Evolutionary conservation across 495 filamentous ascomycete genomes (phyloP).

Genomic region (Aspergillus leporis): DNA sequence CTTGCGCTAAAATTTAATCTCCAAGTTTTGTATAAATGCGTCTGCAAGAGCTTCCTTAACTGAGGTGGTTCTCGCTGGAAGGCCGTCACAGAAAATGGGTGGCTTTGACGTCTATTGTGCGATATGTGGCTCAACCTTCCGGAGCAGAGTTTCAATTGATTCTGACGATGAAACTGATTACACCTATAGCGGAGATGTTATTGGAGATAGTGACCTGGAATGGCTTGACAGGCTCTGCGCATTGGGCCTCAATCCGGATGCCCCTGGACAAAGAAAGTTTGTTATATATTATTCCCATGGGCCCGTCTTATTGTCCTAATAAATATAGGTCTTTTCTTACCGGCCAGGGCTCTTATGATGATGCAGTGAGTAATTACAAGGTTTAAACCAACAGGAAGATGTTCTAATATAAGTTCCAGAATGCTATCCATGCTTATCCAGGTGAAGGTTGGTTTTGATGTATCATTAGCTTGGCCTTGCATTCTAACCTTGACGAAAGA

Average conservation of each 20-base stretch:
- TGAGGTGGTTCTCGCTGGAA: too few species aligned
- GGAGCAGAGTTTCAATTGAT: not conserved
- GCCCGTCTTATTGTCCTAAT: not conserved
- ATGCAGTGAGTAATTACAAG: not conserved
- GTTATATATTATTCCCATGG: not conserved
- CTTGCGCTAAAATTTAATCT: too few species aligned
- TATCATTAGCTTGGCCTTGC: not conserved
- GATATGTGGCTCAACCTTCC: conserved; percentile 3
- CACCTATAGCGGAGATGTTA: conserved; percentile 1
- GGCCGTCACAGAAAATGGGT: not conserved
- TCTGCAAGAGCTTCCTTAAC: too few species aligned
- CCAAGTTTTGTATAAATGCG: too few species aligned
- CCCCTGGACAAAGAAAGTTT: conserved; percentile 1
- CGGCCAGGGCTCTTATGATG: not conserved
- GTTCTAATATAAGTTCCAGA: not conserved
- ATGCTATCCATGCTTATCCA: not conserved
- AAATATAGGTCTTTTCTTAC: conserved; percentile 4
- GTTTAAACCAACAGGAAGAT: too few species aligned
- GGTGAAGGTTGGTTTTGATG: not conserved
- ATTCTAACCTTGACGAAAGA: not conserved
- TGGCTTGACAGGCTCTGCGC: conserved; percentile 2
- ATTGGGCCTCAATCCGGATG: not conserved
- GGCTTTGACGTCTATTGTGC: conserved; percentile 8
- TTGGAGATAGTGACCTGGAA: conserved; percentile 1
- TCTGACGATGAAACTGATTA: not conserved